Evolutionary conservation across 805 yeast genomes (phyloP), one percentile per base, ranked within the genome.

Genomic region (Candida stauntonica): DNA sequence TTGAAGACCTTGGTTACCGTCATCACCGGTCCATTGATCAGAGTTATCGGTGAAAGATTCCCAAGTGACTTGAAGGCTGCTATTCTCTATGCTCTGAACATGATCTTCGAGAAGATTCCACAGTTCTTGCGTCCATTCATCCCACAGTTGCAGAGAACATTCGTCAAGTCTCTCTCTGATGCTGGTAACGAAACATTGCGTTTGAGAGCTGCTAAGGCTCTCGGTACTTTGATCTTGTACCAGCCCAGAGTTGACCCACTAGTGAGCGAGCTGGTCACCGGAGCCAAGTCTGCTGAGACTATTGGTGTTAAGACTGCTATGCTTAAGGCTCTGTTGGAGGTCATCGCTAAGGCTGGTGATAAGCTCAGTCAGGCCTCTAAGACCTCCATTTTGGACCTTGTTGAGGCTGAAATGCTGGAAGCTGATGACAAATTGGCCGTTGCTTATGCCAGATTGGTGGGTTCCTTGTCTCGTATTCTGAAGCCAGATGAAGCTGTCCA

Each of bases 131-230:
- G 91, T 55, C 99, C 99, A 13, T 93, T 93, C 61, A 78, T 93
- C 62, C 99, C 99, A 7, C 99, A 93, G 67, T 72, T 93, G 50
- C 99, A 93, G 66, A 77, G 99, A 59, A 93, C 99, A 1, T 93
- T 93, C 66, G 95, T 91, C 29, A 84, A 94, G 58, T 85, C 96
- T 2, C 68, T 93, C 48, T 74, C 86, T 36, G 99, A 93, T 63
- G 69, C 84, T 2, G 54, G 75, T 2, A 84, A 81, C 52, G 94
- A 83, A 35, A 63, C 73, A 7, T 68, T 93, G 54, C 74, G 98
- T 48, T 62, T 77, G 6, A 76, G 95, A 46, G 96, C 99, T 12
- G 97, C 95, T 20, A 74, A 72, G 46, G 97, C 96, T 0, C 67
- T 93, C 50, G 96, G 96, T 36, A 77, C 89, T 8, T 72, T 93